These are phyloP conservation scores for Kitagawia praeruptora DNA, from an alignment of 129 eudicot species.

Conservation along the genomic window DNA sequence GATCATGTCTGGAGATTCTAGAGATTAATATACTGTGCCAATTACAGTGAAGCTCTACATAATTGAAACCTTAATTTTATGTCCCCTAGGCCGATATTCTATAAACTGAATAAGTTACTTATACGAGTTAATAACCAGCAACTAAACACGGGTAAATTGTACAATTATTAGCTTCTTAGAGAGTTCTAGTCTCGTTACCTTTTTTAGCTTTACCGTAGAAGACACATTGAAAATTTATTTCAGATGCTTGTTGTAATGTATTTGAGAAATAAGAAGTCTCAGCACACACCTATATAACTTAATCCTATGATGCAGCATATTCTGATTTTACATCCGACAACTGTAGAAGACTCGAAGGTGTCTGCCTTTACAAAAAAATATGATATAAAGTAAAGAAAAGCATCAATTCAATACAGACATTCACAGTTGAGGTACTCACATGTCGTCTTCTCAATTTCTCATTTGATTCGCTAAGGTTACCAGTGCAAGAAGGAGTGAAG, in stretches of 20 bases:
- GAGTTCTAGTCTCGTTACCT: background rate
- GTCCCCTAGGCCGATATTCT: background rate
- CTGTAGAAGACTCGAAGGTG: background rate
- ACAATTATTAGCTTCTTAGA: background rate
- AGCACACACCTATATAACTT: background rate
- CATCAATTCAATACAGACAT: background rate
- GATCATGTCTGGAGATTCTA: background rate
- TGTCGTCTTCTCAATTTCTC: slow-evolving; percentile 44
- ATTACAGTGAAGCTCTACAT: background rate
- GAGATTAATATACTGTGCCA: background rate
- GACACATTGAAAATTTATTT: background rate
- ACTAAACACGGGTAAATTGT: background rate
- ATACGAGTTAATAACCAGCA: background rate
- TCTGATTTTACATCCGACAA: background rate
- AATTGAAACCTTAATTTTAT: background rate
- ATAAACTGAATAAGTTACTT: no score
- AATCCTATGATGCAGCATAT: background rate
- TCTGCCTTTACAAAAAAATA: background rate
- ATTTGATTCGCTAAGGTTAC: slow-evolving; percentile 28
- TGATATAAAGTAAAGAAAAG: background rate
- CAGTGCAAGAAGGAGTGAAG: slow-evolving; percentile 85
- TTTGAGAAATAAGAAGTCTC: background rate
- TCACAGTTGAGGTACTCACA: slow-evolving; percentile 34
- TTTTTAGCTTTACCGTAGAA: background rate
- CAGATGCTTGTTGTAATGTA: background rate